Evolutionary conservation across 371 early-diverging fungal genomes (phyloP), one percentile per base, ranked within the genome.

Genomic region (Mortierella sp.): DNA sequence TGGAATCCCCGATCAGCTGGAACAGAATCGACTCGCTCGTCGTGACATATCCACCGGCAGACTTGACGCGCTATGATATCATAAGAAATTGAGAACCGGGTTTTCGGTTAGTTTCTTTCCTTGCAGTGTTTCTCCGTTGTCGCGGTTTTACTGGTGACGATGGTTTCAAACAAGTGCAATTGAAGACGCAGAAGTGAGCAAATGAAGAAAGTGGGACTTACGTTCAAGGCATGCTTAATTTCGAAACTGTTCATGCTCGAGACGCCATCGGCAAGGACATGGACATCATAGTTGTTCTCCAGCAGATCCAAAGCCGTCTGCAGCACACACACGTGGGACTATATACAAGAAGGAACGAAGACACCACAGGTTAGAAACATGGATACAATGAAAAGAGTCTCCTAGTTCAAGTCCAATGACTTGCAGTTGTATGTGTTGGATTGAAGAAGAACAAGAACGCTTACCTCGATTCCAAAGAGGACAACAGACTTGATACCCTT

Each of bases 321-420:
- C 66, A 95, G 85, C 6, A 98, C 95, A 85, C 99, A 98, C 2
- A 98, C 97, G 77, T 98, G 99, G 41, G 96, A 90, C 94, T 95
- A 79, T 14, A 52, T 16, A 73, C 11, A 31, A 34, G 19, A 29
- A 58, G 29, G 26, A 7, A 9, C 11, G 53, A 53, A 26, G 14
- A 26, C 14, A 41, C n/a, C n/a, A n/a, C n/a, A n/a, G n/a, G n/a
- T n/a, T n/a, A n/a, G n/a, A n/a, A n/a, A n/a, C n/a, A n/a, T n/a
- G n/a, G n/a, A n/a, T n/a, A n/a, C n/a, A n/a, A n/a, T n/a, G n/a
- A n/a, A n/a, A n/a, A n/a, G n/a, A n/a, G n/a, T n/a, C n/a, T n/a
- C n/a, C n/a, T n/a, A n/a, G n/a, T n/a, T n/a, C n/a, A n/a, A n/a
- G n/a, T n/a, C n/a, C n/a, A n/a, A n/a, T n/a, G n/a, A n/a, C n/a